Evolutionary conservation across 345 rosid genomes (phyloP).

Genomic region (Aegle marmelos): DNA sequence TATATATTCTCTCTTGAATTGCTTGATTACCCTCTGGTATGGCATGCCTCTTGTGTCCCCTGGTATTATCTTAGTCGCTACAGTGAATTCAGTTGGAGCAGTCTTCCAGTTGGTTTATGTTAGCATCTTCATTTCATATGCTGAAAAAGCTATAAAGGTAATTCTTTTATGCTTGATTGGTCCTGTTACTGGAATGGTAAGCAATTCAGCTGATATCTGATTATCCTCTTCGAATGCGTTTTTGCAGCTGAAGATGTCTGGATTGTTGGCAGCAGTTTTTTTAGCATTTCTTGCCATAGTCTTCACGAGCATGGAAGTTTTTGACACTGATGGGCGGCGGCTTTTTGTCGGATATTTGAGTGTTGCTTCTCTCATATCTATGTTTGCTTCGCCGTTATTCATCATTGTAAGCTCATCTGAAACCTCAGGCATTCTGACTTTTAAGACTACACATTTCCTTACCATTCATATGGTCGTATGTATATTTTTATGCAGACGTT

Average conservation of each 20-base stretch:
- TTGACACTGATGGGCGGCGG: slow-evolving; percentile 24
- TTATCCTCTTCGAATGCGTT: not conserved
- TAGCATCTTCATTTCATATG: slow-evolving; percentile 37
- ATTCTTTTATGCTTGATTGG: not conserved
- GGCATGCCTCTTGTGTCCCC: slow-evolving; percentile 47
- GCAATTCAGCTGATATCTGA: not conserved
- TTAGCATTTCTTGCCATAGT: slow-evolving; percentile 25
- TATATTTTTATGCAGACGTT: slow-evolving; percentile 30
- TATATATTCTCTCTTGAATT: slow-evolving; percentile 44
- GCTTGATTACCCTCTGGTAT: slow-evolving; percentile 59
- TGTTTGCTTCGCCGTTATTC: slow-evolving; percentile 54
- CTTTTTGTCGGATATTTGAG: slow-evolving; percentile 48
- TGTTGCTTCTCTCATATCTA: slow-evolving; percentile 47
- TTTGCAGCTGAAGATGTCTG: slow-evolving; percentile 48
- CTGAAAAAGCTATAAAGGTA: slow-evolving; percentile 40
- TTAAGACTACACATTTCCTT: not conserved
- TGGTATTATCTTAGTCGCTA: slow-evolving; percentile 41
- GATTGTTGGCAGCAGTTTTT: slow-evolving; percentile 30
- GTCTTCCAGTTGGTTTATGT: slow-evolving; percentile 45
- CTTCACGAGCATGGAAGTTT: slow-evolving; percentile 29
- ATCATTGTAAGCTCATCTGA: slow-evolving; percentile 36
- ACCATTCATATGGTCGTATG: not conserved
- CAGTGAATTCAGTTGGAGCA: slow-evolving; percentile 48
- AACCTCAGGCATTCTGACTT: not conserved
- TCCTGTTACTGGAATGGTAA: not conserved